Evolutionary conservation across 2,329 filamentous ascomycete genomes (phyloP).

Genomic region (Waltergamsia citrina): DNA sequence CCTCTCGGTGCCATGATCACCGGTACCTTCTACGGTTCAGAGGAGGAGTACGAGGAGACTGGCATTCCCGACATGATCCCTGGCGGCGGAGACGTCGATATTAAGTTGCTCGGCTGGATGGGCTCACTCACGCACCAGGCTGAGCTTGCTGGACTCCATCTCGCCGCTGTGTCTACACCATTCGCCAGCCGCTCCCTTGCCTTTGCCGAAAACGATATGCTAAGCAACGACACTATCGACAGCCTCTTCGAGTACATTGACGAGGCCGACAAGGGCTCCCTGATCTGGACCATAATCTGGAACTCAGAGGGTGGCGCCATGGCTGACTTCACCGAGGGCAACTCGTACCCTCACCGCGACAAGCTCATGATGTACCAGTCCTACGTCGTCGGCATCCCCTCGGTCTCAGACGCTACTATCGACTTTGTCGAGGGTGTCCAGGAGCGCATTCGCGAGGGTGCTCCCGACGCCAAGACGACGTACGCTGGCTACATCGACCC

Average conservation of each 20-base stretch:
- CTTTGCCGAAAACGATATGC: slow-evolving; percentile 36
- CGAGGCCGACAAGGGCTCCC: slow-evolving; percentile 34
- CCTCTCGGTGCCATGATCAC: slow-evolving; percentile 45
- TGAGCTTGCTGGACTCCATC: slow-evolving; percentile 35
- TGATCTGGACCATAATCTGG: slow-evolving; percentile 53
- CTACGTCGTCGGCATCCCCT: slow-evolving; percentile 43
- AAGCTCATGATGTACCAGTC: slow-evolving; percentile 55
- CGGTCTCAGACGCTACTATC: slow-evolving; percentile 33
- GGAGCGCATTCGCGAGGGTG: slow-evolving; percentile 24
- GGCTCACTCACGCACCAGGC: slow-evolving; percentile 44
- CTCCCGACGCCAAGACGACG: slow-evolving; percentile 32
- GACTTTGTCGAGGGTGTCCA: slow-evolving; percentile 44
- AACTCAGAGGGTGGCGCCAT: slow-evolving; percentile 52
- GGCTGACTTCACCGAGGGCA: slow-evolving; percentile 43
- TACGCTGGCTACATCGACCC: slow-evolving; percentile 58
- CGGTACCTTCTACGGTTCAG: slow-evolving; percentile 51
- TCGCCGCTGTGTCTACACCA: slow-evolving; percentile 33
- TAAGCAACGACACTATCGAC: slow-evolving; percentile 33
- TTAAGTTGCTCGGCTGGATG: slow-evolving; percentile 54
- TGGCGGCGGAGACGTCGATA: slow-evolving; percentile 22
- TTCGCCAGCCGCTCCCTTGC: slow-evolving; percentile 52
- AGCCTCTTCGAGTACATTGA: slow-evolving; percentile 46
- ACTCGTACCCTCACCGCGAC: slow-evolving; percentile 55
- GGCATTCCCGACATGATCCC: slow-evolving; percentile 41
- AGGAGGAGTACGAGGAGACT: slow-evolving; percentile 41